phyloP scores from a whole-genome alignment of 1,284 basidiomycete species.

The Papiliotrema fonsecae region DNA sequence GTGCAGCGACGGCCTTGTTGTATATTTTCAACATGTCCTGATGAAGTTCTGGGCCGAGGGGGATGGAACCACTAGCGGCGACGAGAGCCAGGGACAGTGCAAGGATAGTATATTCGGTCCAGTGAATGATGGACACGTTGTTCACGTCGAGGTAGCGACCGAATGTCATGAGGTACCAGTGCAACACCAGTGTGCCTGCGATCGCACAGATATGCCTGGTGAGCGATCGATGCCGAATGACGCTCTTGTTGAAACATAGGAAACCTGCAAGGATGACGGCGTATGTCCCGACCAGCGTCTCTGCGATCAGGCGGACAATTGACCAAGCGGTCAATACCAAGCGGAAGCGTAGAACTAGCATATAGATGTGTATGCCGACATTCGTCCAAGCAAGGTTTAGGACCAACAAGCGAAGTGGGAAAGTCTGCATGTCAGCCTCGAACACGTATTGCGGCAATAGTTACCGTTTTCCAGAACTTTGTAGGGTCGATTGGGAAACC shows the following conservation, averaged over 20 bases:
- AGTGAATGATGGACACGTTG: conserved; percentile 1
- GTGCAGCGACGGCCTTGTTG: conserved; percentile 17
- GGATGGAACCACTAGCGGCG: conserved; percentile 12
- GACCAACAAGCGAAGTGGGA: no score
- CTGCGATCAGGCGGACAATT: conserved; percentile 1
- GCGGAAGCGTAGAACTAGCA: conserved; percentile 3
- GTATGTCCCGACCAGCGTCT: conserved; percentile 5
- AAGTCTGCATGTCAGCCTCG: no score
- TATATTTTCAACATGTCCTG: conserved; percentile 22
- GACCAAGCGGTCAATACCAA: background rate
- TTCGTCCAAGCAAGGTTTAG: background rate
- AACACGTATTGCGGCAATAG: no score
- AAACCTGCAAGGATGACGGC: conserved; percentile 4
- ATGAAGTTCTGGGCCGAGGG: conserved; percentile 14
- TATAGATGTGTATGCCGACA: background rate
- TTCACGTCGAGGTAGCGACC: conserved; percentile 20
- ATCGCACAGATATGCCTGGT: conserved; percentile 17
- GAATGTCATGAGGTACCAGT: conserved; percentile 20
- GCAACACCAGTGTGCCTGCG: conserved; percentile 7
- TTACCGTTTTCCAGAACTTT: conserved; percentile 22
- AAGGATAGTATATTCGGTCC: conserved; percentile 13
- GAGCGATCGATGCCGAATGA: conserved; percentile 6
- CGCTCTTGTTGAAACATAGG: conserved; percentile 3
- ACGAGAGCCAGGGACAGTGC: conserved; percentile 5
- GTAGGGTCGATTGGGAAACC: conserved; percentile 18